Conservation (phyloP, 2,329 filamentous ascomycete genomes). For the Trichoderma arundinaceum region DNA sequence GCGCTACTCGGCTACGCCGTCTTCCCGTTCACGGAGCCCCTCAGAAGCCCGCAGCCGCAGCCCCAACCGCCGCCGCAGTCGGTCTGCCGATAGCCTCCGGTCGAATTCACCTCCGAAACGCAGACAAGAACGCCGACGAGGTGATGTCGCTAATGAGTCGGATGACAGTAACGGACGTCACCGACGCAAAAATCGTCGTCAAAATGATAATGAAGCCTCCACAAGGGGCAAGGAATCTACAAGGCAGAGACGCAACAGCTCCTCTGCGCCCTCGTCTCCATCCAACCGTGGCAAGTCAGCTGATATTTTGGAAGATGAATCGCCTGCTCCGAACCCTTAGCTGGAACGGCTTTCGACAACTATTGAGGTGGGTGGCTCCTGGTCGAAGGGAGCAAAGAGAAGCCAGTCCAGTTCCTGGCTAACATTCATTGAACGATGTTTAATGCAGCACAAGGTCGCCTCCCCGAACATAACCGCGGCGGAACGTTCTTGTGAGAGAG, state of each 20-base stretch:
- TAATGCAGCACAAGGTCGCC: constrained; percentile 31
- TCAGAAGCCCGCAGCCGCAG: constrained; percentile 43
- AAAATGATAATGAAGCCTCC: not conserved
- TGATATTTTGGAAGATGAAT: constrained; percentile 57
- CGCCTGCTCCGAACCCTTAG: constrained; percentile 35
- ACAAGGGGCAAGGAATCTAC: constrained; percentile 31
- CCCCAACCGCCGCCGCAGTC: constrained; percentile 35
- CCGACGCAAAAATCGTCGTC: constrained; percentile 27
- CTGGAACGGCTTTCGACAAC: constrained; percentile 32
- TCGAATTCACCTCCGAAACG: constrained; percentile 29
- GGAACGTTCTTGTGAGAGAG: constrained; percentile 8
- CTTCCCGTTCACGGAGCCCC: constrained; percentile 50
- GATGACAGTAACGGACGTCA: constrained; percentile 7
- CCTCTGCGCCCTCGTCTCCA: constrained; percentile 58
- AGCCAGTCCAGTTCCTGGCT: constrained; percentile 15
- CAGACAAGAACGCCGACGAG: constrained; percentile 17
- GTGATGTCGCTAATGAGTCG: not conserved
- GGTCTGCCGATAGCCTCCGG: constrained; percentile 17
- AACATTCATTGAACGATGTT: constrained; percentile 30
- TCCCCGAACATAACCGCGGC: constrained; percentile 6
- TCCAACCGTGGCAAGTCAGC: constrained; percentile 58
- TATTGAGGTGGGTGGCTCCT: constrained; percentile 39
- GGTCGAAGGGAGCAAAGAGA: constrained; percentile 5
- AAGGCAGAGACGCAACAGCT: constrained; percentile 55
- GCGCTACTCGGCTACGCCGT: constrained; percentile 45